Percentiles rank a stretch among this genome's conserved stretches.
Conservation (phyloP, 495 filamentous ascomycete species). For the Xylaria intraflava region DNA sequence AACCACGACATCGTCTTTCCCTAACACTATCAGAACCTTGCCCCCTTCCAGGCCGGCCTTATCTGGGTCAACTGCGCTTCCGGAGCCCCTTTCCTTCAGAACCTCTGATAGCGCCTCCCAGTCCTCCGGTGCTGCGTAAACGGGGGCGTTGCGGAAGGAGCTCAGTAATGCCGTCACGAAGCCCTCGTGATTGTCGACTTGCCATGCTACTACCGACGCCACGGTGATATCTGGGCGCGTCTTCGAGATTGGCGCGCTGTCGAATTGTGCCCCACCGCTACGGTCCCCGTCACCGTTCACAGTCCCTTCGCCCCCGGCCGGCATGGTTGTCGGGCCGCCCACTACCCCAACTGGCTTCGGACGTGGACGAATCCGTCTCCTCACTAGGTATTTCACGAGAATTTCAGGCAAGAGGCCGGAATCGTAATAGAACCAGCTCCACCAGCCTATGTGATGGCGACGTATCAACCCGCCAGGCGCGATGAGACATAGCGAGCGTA, state of each 20-base stretch:
- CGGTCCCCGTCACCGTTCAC: conserved; percentile 27
- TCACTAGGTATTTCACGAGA: conserved; percentile 48
- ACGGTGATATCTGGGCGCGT: conserved; percentile 29
- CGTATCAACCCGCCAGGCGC: conserved; percentile 70
- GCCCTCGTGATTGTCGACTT: conserved; percentile 45
- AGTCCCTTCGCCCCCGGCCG: conserved; percentile 16
- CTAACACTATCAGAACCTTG: conserved; percentile 47
- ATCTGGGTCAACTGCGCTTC: conserved; percentile 8
- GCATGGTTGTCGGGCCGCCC: conserved; percentile 6
- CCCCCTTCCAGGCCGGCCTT: conserved; percentile 37
- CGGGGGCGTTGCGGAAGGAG: conserved; percentile 42
- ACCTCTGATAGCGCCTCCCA: conserved; percentile 53
- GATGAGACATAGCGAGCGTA: conserved; percentile 63
- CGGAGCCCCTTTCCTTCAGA: conserved; percentile 39
- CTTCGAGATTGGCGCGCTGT: conserved; percentile 37
- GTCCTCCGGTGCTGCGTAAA: conserved; percentile 40
- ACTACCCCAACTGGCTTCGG: background rate
- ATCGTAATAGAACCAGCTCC: conserved; percentile 56
- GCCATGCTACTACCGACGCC: conserved; percentile 45
- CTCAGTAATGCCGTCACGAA: conserved; percentile 48
- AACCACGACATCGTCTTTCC: conserved; percentile 49
- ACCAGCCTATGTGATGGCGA: conserved; percentile 52
- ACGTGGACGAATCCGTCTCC: conserved; percentile 42
- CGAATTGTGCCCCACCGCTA: conserved; percentile 32
- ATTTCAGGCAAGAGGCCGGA: conserved; percentile 52